phyloP scores from a whole-genome alignment of 2,329 filamentous ascomycete species.

The Aspergillus versicolor region DNA sequence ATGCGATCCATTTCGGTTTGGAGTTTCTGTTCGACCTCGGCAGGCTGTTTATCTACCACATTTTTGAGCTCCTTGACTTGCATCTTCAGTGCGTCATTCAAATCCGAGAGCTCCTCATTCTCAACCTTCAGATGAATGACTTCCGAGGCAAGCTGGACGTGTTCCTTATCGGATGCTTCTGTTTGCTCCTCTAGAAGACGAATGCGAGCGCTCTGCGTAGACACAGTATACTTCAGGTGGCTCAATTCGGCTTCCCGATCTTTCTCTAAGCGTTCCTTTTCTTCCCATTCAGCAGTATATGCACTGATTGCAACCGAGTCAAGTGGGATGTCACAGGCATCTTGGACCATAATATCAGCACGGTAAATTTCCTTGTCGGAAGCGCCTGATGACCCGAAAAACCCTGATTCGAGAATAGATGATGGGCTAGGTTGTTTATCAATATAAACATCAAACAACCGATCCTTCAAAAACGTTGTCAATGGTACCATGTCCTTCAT shows the following conservation, averaged over 20 bases:
- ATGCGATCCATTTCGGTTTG: conserved; percentile 84
- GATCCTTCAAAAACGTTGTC: conserved; percentile 88
- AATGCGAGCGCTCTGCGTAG: conserved; percentile 70
- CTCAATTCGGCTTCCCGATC: conserved; percentile 82
- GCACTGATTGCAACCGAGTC: conserved; percentile 76
- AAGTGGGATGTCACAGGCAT: conserved; percentile 85
- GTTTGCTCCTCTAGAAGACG: conserved; percentile 83
- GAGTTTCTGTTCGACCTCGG: conserved; percentile 79
- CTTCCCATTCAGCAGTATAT: conserved; percentile 89
- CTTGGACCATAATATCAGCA: conserved; percentile 87
- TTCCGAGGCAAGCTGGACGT: conserved; percentile 86
- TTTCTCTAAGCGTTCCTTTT: conserved; percentile 78
- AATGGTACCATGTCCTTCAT: conserved; percentile 92
- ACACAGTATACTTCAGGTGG: conserved; percentile 65
- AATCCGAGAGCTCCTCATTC: conserved; percentile 83
- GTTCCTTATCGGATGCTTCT: conserved; percentile 84
- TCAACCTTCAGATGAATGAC: conserved; percentile 90
- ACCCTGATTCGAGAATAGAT: conserved; percentile 91
- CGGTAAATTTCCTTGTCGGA: conserved; percentile 95
- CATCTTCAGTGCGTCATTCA: conserved; percentile 82
- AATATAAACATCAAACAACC: conserved; percentile 94
- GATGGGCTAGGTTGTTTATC: conserved; percentile 90
- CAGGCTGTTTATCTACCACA: conserved; percentile 85
- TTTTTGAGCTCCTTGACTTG: conserved; percentile 82
- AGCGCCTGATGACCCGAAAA: conserved; percentile 88